Base-by-base conservation (phyloP, 2,329 filamentous ascomycete genomes). In the Colletotrichum plurivorum region DNA sequence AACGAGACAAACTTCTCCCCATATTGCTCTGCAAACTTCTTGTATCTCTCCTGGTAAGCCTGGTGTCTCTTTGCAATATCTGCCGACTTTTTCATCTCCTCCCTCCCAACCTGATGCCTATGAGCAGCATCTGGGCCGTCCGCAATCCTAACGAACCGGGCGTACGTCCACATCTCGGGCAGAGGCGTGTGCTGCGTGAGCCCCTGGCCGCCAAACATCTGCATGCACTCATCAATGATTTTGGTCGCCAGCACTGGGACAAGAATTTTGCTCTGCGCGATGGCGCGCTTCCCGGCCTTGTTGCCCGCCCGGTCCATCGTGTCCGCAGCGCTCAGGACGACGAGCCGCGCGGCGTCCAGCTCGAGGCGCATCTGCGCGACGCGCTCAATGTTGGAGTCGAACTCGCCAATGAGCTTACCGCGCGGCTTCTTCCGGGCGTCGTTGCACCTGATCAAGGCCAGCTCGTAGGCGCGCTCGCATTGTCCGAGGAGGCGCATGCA, bases 61-160 rank as follows among this genome's bases (percentile, higher is more conserved):
- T 85, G 81, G 62, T 94, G 90, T 76, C 87, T 87, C 69, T 85
- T 83, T 48, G 90, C 84, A 56, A 90, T 86, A 73, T 86, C 88
- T 71, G 82, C 77, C 61, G 89, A 91, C 72, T 88, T 87, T 80
- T 87, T 92, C 79, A 94, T 95, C 86, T 95, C 93, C 73, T 94
- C 94, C 73, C 87, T 85, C 9, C 93, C 93, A 83, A 96, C 85
- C 83, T 96, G 93, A 78, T 93, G 85, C 73, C 95, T 81, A 80
- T 97, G 95, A 68, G 98, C 96, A 89, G 98, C 96, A 81, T 99
- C 96, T 0, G 96, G 96, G 0, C 96, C 96, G 81, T 99, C 96
- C 0, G 94, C 94, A 73, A 97, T 89, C 70, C 93, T 87, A 81
- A 97, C 86, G 6, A 94, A 97, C 66, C 94, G 87, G 76, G 94